Base-by-base conservation (phyloP, 495 filamentous ascomycete species). In the Daldinia caldariorum region DNA sequence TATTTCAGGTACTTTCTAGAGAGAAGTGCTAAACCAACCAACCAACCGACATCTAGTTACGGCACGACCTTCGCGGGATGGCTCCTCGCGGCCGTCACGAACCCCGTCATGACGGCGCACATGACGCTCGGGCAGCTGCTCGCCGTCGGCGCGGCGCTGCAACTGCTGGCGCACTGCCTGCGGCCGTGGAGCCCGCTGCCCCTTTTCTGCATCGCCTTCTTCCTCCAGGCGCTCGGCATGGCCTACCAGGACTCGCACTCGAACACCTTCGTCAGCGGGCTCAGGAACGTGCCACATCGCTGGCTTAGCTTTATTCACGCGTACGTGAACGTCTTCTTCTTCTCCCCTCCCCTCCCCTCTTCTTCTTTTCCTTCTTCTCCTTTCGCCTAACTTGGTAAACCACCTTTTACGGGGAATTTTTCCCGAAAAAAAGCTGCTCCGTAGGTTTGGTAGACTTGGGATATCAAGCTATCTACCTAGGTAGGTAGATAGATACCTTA, bases 281-380 rank as follows among this genome's bases (percentile, higher is more conserved):
- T 81, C 16, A 74, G 77, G 22, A 79, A 78, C 34, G 79, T 83
- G 4, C 73, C 73, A 31, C 85, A 89, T 63, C 76, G 85, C 31
- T 88, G 86, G 86, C 74, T 89, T 3, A 85, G 84, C 6, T 79
- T 87, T 58, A 84, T 88, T 16, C 86, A 89, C 73, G 83, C 82
- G 39, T 57, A 22, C 12, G 51, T 54, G 26, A 35, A 35, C 6
- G 2, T 35, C 6, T 35, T 35, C 34, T 26, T 5, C 34, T 35
- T 5, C 34, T 35, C 34, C n/a, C n/a, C n/a, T n/a, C n/a, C n/a
- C n/a, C n/a, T n/a, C n/a, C n/a, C n/a, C n/a, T n/a, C n/a, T n/a
- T n/a, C n/a, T n/a, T n/a, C n/a, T n/a, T n/a, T n/a, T n/a, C n/a
- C n/a, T n/a, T n/a, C n/a, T n/a, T n/a, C n/a, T n/a, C n/a, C n/a